Evolutionary conservation across 495 filamentous ascomycete genomes (phyloP).

Genomic region (Hypoxylon lenormandii): DNA sequence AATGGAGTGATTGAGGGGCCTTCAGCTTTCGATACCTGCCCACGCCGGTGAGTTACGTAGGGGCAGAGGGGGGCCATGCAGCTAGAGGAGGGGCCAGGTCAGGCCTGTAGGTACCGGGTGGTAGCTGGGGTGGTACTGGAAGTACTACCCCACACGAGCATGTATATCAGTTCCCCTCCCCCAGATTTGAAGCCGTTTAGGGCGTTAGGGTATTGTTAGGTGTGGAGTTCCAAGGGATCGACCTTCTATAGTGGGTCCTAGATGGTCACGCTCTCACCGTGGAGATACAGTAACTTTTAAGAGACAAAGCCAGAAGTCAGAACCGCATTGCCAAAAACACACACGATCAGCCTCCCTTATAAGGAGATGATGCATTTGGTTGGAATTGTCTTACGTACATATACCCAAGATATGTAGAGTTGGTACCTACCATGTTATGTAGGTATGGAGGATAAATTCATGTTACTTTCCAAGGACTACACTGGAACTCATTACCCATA

Average conservation of each 20-base stretch:
- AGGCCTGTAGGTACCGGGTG: constrained; percentile 25
- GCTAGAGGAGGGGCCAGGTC: constrained; percentile 34
- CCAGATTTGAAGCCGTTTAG: constrained; percentile 39
- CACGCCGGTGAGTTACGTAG: constrained; percentile 46
- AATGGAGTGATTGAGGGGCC: constrained; percentile 47
- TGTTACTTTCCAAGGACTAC: no score
- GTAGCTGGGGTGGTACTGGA: constrained; percentile 1
- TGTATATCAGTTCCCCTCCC: constrained; percentile 39
- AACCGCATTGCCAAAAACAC: neutral
- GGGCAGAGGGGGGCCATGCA: constrained; percentile 22
- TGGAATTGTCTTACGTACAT: neutral
- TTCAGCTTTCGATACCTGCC: constrained; percentile 42
- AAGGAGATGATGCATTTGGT: neutral
- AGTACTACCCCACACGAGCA: constrained; percentile 39
- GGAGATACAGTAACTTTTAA: constrained; percentile 27
- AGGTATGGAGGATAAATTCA: no score
- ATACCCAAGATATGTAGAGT: no score
- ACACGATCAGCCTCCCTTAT: neutral
- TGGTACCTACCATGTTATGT: no score
- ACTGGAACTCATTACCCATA: no score
- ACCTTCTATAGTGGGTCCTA: constrained; percentile 33
- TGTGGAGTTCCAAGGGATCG: constrained; percentile 35
- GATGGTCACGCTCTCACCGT: constrained; percentile 41
- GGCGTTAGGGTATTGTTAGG: constrained; percentile 1
- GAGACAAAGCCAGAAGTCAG: neutral